Conservation (phyloP, 1,284 basidiomycete genomes). For the Wallemia mellicola region DNA sequence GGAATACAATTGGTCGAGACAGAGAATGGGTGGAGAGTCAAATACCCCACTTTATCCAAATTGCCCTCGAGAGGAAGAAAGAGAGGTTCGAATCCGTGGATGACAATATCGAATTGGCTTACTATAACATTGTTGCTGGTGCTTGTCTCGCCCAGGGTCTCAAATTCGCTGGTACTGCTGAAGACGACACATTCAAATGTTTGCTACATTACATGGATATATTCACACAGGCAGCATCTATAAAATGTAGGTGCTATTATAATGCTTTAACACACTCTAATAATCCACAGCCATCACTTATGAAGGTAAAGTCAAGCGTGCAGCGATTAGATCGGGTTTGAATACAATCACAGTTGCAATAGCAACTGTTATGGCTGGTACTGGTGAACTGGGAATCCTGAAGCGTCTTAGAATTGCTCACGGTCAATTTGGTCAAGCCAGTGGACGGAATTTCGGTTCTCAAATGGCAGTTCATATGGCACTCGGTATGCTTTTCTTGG, state of each 20-base stretch:
- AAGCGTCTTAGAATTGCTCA: conserved; percentile 67
- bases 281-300: conserved; percentile 31
- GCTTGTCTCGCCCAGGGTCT: conserved; percentile 71
- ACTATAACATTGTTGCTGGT: conserved; percentile 64
- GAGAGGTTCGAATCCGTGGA: conserved; percentile 20
- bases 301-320: conserved; percentile 54
- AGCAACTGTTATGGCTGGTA: conserved; percentile 81
- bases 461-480: conserved; percentile 79
- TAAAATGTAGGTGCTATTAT: conserved; percentile 10
- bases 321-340: conserved; percentile 58
- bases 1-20: conserved; percentile 42
- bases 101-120: conserved; percentile 51
- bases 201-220: conserved; percentile 52
- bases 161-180: conserved; percentile 74
- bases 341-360: conserved; percentile 60
- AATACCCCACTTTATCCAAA: conserved; percentile 36
- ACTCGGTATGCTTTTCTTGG: conserved; percentile 72
- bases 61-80: conserved; percentile 26
- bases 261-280: not conserved
- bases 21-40: conserved; percentile 46
- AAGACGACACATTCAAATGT: conserved; percentile 52
- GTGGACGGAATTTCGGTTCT: conserved; percentile 45
- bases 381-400: conserved; percentile 69
- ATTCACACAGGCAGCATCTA: conserved; percentile 23
- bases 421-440: conserved; percentile 47